Percentiles rank a stretch among this genome's conserved stretches.
Evolutionary conservation across 2,329 filamentous ascomycete species (phyloP).

Genomic region (Rachicladosporium sp.): DNA sequence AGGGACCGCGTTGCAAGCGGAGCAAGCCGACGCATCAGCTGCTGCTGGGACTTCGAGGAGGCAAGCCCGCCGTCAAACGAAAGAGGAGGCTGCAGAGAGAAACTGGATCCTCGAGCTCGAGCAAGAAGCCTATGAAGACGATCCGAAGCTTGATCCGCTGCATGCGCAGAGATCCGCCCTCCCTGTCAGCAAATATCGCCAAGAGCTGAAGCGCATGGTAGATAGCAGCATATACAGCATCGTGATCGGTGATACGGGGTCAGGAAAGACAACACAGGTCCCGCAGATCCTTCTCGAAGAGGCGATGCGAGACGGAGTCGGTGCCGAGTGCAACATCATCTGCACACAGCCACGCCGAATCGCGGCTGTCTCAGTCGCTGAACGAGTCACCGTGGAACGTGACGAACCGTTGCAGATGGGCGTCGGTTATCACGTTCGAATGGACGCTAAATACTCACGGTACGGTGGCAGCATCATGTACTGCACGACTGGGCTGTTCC

Average conservation of each 20-base stretch:
- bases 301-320: slow-evolving; percentile 27
- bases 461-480: slow-evolving; percentile 32
- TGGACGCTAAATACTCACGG: slow-evolving; percentile 25
- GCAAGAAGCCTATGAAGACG: no score
- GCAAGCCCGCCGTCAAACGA: no score
- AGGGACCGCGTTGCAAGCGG: no score
- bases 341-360: slow-evolving; percentile 39
- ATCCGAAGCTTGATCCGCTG: no score
- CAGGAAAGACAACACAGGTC: slow-evolving; percentile 39
- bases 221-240: slow-evolving; percentile 32
- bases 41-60: no score
- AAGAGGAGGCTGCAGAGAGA: no score
- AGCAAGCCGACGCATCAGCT: no score
- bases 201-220: slow-evolving; percentile 17
- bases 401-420: slow-evolving; percentile 27
- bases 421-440: slow-evolving; percentile 37
- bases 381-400: slow-evolving; percentile 35
- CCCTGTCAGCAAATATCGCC: no score
- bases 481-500: slow-evolving; percentile 39
- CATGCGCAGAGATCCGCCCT: no score
- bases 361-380: slow-evolving; percentile 35
- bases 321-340: slow-evolving; percentile 36
- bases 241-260: slow-evolving; percentile 34
- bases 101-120: no score
- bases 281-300: slow-evolving; percentile 43